Base-by-base conservation (phyloP, 2,329 filamentous ascomycete genomes). In the Fusarium camptoceras region DNA sequence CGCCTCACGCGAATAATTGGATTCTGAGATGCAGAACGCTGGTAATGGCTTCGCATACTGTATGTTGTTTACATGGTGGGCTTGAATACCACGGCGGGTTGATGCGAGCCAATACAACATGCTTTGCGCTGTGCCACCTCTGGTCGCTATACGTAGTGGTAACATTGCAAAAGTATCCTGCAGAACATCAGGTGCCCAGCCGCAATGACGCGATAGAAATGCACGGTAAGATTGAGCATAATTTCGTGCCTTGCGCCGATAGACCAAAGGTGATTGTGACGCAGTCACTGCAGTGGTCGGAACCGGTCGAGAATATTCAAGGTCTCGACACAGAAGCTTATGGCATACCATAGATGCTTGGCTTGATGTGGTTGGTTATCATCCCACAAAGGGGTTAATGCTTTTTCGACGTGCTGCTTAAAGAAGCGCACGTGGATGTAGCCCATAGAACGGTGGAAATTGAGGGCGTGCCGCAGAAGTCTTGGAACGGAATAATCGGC, bases 401-500 rank as follows among this genome's bases (percentile, higher is more conserved):
- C 46, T 53, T 75, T 53, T 74, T 68, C 61, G 69, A 58, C 55
- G 58, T 59, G 58, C 56, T 71, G 49, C 51, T 61, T 43, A 39
- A 58, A 46, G 49, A 50, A 70, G 62, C 30, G 73, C 73, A 75
- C 72, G 70, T 75, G 73, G 64, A 71, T 67, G 55, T 57, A 53
- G 59, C 51, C 60, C 56, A 55, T 72, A 64, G 67, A 70, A 74
- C 70, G 66, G 64, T 72, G 56, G 64, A 74, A 72, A 74, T 75
- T 75, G 73, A 73, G 72, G 73, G 69, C 67, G 67, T 75, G 70
- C 46, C 63, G 49, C 61, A 64, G 58, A 75, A 72, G 71, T 71
- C 74, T 76, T 76, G 73, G 74, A 73, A 75, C 74, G 74, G 74
- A 65, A 73, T 71, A 58, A 60, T 68, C 74, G 74, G 74, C 74